Percentiles rank a stretch among this genome's conserved stretches.
Evolutionary conservation across 148 eudicot species (phyloP).

Genomic region (Chenopodium suecicum): DNA sequence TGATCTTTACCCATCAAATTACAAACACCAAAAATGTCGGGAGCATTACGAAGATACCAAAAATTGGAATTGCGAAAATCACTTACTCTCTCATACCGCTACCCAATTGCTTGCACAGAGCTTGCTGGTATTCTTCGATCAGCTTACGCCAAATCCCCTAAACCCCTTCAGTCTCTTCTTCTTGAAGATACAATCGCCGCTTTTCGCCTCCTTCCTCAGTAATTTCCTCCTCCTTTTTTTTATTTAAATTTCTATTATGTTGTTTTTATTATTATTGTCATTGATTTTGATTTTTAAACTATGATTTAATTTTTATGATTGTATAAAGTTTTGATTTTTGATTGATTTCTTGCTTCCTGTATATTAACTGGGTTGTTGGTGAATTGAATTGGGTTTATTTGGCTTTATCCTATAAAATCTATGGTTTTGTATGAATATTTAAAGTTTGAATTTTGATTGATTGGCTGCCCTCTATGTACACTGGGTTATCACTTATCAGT

Average conservation of each 20-base stretch:
- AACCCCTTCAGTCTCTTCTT: conserved; percentile 66
- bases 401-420: neutral
- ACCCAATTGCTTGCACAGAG: conserved; percentile 57
- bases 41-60: conserved; percentile 46
- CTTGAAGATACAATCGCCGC: conserved; percentile 65
- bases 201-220: conserved; percentile 73
- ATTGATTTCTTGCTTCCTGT: neutral
- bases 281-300: neutral
- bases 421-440: neutral
- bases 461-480: neutral
- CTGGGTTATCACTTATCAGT: neutral
- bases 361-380: neutral
- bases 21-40: neutral
- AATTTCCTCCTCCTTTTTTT: conserved; percentile 18
- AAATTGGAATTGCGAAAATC: conserved; percentile 48
- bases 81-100: conserved; percentile 36
- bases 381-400: neutral
- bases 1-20: neutral
- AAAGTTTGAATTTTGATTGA: neutral
- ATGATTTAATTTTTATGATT: neutral
- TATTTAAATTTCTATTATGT: neutral
- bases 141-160: conserved; percentile 52
- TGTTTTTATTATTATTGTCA: neutral
- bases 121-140: conserved; percentile 57
- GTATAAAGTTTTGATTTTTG: neutral